phyloP scores from a whole-genome alignment of 2,329 filamentous ascomycete genomes.

The Chrysosporium keratinophilum region DNA sequence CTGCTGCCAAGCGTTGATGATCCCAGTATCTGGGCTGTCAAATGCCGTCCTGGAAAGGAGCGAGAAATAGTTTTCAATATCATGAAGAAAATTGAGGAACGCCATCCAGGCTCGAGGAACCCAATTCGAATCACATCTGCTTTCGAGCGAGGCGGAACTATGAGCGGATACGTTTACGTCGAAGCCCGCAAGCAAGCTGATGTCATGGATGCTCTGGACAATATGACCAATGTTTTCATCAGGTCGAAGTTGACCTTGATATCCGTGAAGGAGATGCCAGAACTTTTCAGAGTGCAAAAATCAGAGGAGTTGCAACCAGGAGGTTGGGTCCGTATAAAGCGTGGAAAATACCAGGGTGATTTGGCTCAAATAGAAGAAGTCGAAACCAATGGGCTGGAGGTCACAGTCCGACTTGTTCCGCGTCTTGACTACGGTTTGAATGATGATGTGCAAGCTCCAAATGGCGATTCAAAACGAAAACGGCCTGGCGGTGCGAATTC shows the following conservation, averaged over 20 bases:
- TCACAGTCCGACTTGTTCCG: constrained; percentile 77
- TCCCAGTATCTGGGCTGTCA: constrained; percentile 88
- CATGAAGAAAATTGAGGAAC: constrained; percentile 79
- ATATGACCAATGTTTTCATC: constrained; percentile 80
- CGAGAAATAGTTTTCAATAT: constrained; percentile 79
- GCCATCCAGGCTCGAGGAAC: constrained; percentile 59
- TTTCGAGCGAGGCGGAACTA: constrained; percentile 78
- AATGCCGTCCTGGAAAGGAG: constrained; percentile 92
- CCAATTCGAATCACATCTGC: constrained; percentile 77
- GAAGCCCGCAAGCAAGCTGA: constrained; percentile 82
- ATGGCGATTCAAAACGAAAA: constrained; percentile 65
- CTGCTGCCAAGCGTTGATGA: constrained; percentile 89
- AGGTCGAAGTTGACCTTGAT: constrained; percentile 78
- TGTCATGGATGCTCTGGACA: constrained; percentile 70
- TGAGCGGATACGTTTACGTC: constrained; percentile 92
- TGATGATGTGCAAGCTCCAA: constrained; percentile 56
- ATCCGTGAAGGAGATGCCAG: constrained; percentile 94
- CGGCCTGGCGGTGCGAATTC: constrained; percentile 44
- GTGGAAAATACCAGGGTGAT: constrained; percentile 75
- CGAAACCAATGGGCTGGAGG: constrained; percentile 82
- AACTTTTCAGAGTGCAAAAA: constrained; percentile 82
- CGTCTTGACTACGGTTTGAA: constrained; percentile 83
- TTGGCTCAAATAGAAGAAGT: constrained; percentile 86
- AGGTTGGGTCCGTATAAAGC: constrained; percentile 81
- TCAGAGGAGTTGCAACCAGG: constrained; percentile 74